phyloP scores from a whole-genome alignment of 495 filamentous ascomycete genomes.

The Penicillium nucicola region DNA sequence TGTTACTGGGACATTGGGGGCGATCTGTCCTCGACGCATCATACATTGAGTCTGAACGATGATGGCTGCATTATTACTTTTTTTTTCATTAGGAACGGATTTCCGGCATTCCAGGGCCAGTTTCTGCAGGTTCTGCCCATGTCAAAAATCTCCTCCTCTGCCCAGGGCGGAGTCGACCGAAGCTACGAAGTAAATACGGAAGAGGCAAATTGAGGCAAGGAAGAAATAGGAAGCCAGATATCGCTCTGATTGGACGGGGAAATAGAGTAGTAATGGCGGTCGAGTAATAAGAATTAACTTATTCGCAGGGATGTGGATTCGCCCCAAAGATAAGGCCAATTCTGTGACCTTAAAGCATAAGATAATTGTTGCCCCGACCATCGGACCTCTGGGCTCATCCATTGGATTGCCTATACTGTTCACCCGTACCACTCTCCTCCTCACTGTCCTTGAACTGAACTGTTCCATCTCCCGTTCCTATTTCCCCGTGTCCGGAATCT shows the following conservation, averaged over 20 bases:
- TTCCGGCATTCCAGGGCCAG: too few relatives aligned
- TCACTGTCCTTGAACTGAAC: too few relatives aligned
- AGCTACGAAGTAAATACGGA: conserved; percentile 3
- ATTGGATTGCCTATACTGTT: conserved; percentile 4
- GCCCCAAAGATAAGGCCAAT: conserved; percentile 32
- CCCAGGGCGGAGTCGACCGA: conserved; percentile 24
- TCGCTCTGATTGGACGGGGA: not conserved
- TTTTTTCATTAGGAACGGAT: not conserved
- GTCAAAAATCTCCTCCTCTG: not conserved
- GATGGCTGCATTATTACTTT: too few relatives aligned
- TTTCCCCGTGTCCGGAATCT: conserved; percentile 15
- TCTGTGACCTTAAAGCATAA: conserved; percentile 43
- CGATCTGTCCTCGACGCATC: conserved; percentile 1
- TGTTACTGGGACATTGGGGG: too few relatives aligned
- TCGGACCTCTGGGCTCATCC: conserved; percentile 30
- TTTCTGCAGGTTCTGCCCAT: too few relatives aligned
- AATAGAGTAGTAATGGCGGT: not conserved
- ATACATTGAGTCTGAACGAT: not conserved
- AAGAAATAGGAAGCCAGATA: conserved; percentile 1
- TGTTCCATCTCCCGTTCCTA: conserved; percentile 6
- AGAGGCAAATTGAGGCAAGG: not conserved
- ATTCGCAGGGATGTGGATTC: not conserved
- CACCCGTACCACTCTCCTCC: not conserved
- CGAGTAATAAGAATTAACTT: not conserved
- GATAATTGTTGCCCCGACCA: conserved; percentile 37